Evolutionary conservation across 2,329 filamentous ascomycete species (phyloP).

Genomic region (Penicillium sp.): DNA sequence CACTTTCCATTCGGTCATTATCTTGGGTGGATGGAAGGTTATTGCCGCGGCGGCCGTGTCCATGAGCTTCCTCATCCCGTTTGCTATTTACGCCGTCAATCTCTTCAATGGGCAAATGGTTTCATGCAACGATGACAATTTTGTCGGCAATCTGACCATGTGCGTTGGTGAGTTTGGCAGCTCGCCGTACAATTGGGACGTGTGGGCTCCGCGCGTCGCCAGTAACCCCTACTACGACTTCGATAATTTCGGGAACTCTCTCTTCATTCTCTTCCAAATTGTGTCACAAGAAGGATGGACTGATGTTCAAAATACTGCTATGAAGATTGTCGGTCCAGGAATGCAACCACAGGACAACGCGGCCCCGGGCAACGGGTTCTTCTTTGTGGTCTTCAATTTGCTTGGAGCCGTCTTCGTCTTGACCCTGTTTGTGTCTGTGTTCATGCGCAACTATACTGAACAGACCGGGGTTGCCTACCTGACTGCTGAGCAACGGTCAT

Average conservation of each 20-base stretch:
- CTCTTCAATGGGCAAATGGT: conserved; percentile 80
- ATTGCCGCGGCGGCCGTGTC: conserved; percentile 88
- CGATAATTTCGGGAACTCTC: conserved; percentile 84
- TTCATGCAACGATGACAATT: conserved; percentile 66
- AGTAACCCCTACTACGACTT: conserved; percentile 83
- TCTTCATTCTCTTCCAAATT: conserved; percentile 98
- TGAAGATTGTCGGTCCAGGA: conserved; percentile 71
- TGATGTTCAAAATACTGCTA: conserved; percentile 79
- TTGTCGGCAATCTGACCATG: conserved; percentile 54
- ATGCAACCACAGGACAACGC: conserved; percentile 64
- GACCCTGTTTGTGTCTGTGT: conserved; percentile 96
- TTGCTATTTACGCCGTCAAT: conserved; percentile 92
- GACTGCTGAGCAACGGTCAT: conserved; percentile 91
- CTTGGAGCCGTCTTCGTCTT: conserved; percentile 93
- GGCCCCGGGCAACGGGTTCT: conserved; percentile 79
- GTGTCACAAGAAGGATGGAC: conserved; percentile 98
- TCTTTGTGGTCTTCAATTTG: conserved; percentile 95
- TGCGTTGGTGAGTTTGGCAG: conserved; percentile 80
- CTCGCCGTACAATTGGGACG: conserved; percentile 73
- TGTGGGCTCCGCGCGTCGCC: conserved; percentile 75
- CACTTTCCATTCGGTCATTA: conserved; percentile 93
- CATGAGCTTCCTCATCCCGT: conserved; percentile 86
- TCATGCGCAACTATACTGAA: conserved; percentile 99
- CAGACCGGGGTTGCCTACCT: conserved; percentile 95
- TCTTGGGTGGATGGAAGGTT: conserved; percentile 91